These are phyloP conservation scores for Udeniomyces megalosporus DNA, from an alignment of 768 basidiomycete species.

Conservation along the genomic window DNA sequence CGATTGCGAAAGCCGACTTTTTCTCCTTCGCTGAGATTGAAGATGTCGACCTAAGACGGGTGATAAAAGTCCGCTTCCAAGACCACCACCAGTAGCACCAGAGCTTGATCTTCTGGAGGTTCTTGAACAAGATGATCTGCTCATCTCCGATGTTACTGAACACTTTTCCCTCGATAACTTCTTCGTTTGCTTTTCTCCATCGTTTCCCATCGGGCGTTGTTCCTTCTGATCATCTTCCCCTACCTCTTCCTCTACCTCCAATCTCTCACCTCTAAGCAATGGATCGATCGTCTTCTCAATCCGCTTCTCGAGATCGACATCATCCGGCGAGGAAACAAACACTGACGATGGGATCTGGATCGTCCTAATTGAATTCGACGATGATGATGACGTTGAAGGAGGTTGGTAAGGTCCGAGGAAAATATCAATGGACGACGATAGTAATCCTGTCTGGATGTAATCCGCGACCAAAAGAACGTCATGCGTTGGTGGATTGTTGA, in stretches of 20 bases:
- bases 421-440: neutral
- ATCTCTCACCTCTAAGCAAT: neutral
- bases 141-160: too few relatives aligned
- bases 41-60: too few relatives aligned
- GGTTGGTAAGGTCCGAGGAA: neutral
- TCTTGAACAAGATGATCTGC: too few relatives aligned
- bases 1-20: too few relatives aligned
- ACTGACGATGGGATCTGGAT: neutral
- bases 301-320: neutral
- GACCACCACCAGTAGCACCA: too few relatives aligned
- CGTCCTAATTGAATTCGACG: too few relatives aligned
- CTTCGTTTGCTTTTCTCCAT: neutral
- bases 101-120: too few relatives aligned
- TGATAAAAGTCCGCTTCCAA: too few relatives aligned
- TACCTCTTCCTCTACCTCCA: neutral
- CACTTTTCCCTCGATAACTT: neutral
- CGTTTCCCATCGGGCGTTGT: neutral
- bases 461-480: constrained; percentile 13
- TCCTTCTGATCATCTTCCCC: too few relatives aligned
- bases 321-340: too few relatives aligned
- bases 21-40: too few relatives aligned
- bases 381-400: neutral
- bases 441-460: constrained; percentile 2
- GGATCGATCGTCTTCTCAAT: neutral
- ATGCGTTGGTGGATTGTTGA: constrained; percentile 1